phyloP scores from a whole-genome alignment of 192 early-diverging fungal genomes.

The Coemansia sp. region DNA sequence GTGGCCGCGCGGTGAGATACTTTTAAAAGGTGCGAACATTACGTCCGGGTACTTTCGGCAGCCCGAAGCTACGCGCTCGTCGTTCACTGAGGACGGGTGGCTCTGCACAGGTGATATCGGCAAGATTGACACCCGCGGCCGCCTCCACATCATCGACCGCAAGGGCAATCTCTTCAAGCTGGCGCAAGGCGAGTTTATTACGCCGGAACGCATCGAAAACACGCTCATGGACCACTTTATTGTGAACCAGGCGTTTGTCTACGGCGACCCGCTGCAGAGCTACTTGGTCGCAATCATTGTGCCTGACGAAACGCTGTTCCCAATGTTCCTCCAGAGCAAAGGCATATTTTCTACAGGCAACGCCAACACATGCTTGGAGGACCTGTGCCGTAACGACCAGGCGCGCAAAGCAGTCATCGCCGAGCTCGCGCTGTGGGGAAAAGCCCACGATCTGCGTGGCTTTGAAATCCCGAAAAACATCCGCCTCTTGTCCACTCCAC shows the following conservation, averaged over 20 bases:
- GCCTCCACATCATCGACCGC: slow-evolving; percentile 74
- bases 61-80: slow-evolving; percentile 72
- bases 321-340: slow-evolving; percentile 51
- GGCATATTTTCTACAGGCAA: slow-evolving; percentile 48
- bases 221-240: slow-evolving; percentile 56
- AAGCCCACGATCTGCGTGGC: slow-evolving; percentile 61
- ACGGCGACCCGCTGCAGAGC: slow-evolving; percentile 77
- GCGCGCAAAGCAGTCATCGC: slow-evolving; percentile 56
- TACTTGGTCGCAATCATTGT: slow-evolving; percentile 74
- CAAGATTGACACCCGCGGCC: slow-evolving; percentile 62
- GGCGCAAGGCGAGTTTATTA: slow-evolving; percentile 72
- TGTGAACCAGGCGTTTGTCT: slow-evolving; percentile 68
- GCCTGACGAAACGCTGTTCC: slow-evolving; percentile 63
- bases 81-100: slow-evolving; percentile 79
- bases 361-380: slow-evolving; percentile 32
- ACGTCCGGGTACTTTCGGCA: slow-evolving; percentile 79
- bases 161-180: slow-evolving; percentile 87
- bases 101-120: slow-evolving; percentile 82
- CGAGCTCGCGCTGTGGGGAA: slow-evolving; percentile 59
- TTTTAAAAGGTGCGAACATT: slow-evolving; percentile 72
- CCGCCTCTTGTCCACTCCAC: slow-evolving; percentile 62
- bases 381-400: slow-evolving; percentile 63
- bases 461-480: slow-evolving; percentile 73
- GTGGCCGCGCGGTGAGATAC: slow-evolving; percentile 77
- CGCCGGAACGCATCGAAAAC: slow-evolving; percentile 84